A percentile compares a stretch with the other conserved stretches of the same genome.
These are phyloP conservation scores for Penicillium expansum DNA, from an alignment of 2,329 filamentous ascomycete genomes.

Conservation along the genomic window DNA sequence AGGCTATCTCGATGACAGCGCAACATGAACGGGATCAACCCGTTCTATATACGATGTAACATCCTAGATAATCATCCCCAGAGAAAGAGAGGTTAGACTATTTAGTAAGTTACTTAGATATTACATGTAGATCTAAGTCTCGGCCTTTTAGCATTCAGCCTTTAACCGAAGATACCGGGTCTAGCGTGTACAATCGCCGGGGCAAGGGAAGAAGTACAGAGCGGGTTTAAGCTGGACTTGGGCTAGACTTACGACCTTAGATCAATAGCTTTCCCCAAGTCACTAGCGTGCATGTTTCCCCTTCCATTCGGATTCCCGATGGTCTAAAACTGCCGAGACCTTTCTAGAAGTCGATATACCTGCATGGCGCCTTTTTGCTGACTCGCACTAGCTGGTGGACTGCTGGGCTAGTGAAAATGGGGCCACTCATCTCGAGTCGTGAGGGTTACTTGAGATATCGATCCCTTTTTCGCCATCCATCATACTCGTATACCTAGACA, in stretches of 20 bases:
- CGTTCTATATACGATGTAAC: neutral
- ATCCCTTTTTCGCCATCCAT: neutral
- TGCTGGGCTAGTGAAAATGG: neutral
- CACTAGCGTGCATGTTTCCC: constrained; percentile 1
- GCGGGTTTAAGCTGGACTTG: neutral
- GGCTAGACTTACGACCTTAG: neutral
- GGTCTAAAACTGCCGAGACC: constrained; percentile 4
- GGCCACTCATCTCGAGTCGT: constrained; percentile 15
- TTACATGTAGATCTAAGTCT: neutral
- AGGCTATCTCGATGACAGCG: neutral
- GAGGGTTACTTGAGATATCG: neutral
- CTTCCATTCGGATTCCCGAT: neutral
- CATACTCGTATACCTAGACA: neutral
- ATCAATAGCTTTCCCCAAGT: neutral
- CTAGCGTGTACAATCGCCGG: constrained; percentile 6
- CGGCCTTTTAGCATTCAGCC: neutral
- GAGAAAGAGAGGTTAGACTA: neutral
- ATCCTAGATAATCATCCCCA: neutral
- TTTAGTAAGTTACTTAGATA: neutral
- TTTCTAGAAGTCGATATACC: neutral
- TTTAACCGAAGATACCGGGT: constrained; percentile 12
- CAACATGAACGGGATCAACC: neutral
- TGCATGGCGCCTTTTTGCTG: neutral
- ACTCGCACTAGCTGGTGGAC: neutral
- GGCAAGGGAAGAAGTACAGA: neutral